Base-by-base conservation (phyloP, 2,329 filamentous ascomycete genomes). In the Cercospora sesami region DNA sequence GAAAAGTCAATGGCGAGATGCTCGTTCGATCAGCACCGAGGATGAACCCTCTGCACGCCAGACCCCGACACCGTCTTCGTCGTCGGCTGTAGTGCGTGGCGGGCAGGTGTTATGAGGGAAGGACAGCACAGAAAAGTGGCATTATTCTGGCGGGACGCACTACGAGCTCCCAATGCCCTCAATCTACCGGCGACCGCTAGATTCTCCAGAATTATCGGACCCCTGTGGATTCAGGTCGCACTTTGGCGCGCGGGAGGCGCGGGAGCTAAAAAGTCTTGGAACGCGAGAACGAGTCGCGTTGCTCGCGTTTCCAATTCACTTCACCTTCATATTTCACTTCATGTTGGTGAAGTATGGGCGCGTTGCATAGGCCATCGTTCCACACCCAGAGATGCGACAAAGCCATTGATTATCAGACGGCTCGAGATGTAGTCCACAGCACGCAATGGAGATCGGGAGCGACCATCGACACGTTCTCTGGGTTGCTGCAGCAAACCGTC, bases 1-100 rank as follows among this genome's bases (percentile, higher is more conserved):
- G 62, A 31, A 31, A 64, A 64, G 62, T 51, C 62, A 64, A 64
- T 64, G 62, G 53, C 62, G 51, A 59, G 53, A 64, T 58, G 51
- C 31, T 58, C 51, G 18, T 55, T 26, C 51, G 62, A 42, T 64
- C 62, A 57, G 16, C 26, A 33, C 61, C 42, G 36, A 26, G 33
- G 59, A 30, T 33, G 39, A 23, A 23, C n/a, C 60, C 42, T 26
- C 60, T 31, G 28, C 39, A 31, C 60, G 39, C 36, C 60, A 33
- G 39, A 62, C n/a, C 30, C 14, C 42, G 42, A 26, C 60, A 18
- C 5, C n/a, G 36, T 21, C 36, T 42, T 42, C 14, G 26, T 39
- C 23, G 33, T 18, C 23, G 16, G 33, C 14, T n/a, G 26, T 5
- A 23, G 26, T 31, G 12, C 8, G 39, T 31, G 39, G n/a, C 5